Evolutionary conservation across 1,139 yeast genomes (phyloP).

Genomic region (Candida albicans): DNA sequence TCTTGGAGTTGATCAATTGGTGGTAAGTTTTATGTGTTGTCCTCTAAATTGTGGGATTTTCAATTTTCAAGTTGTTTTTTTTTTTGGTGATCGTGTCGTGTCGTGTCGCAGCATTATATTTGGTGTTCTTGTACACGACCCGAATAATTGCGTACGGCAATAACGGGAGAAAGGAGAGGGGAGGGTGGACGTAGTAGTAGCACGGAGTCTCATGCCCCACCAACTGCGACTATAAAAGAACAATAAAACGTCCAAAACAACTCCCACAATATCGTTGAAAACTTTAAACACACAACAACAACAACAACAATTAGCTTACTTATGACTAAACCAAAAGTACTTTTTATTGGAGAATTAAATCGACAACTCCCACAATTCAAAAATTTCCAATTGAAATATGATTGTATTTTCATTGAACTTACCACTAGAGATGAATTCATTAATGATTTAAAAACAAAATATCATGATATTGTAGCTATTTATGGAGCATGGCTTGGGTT

Average conservation of each 20-base stretch:
- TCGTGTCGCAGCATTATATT: too few relatives aligned
- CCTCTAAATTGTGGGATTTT: too few relatives aligned
- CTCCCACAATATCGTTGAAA: too few relatives aligned
- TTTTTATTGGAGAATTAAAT: constrained; percentile 48
- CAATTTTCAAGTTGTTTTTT: too few relatives aligned
- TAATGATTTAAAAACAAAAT: constrained; percentile 31
- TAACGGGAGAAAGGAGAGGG: not conserved
- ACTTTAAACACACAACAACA: constrained; percentile 13
- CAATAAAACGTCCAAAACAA: too few relatives aligned
- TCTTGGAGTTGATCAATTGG: too few relatives aligned
- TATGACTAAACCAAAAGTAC: constrained; percentile 32
- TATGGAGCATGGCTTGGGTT: constrained; percentile 69
- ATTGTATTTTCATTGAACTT: constrained; percentile 43
- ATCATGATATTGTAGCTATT: constrained; percentile 51
- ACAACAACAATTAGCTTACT: constrained; percentile 29
- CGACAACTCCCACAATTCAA: constrained; percentile 35
- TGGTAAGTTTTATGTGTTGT: too few relatives aligned
- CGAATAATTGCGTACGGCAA: not conserved
- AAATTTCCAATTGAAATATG: constrained; percentile 37
- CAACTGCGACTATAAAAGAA: too few relatives aligned
- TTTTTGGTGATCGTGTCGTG: too few relatives aligned
- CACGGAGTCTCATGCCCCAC: too few relatives aligned
- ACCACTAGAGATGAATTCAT: constrained; percentile 43
- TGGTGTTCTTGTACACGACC: too few relatives aligned
- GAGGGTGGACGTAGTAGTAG: too few relatives aligned